Evolutionary conservation across 805 yeast species (phyloP).

Genomic region (Kazachstania psychrophila): DNA sequence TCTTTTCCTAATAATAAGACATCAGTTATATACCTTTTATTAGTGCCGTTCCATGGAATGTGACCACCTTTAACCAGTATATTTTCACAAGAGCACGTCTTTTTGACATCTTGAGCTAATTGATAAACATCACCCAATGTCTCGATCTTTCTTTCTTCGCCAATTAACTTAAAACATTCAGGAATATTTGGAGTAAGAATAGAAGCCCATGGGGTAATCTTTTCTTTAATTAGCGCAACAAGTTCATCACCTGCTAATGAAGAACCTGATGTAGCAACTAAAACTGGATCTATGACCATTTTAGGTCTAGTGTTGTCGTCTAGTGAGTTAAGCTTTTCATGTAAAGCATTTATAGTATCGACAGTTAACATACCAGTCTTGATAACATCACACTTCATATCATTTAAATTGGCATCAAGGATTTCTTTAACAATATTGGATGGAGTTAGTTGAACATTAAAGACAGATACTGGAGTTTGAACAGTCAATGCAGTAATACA

Average conservation of each 20-base stretch:
- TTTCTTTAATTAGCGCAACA: constrained; percentile 35
- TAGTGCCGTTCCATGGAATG: constrained; percentile 34
- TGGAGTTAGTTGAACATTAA: constrained; percentile 35
- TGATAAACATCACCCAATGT: constrained; percentile 34
- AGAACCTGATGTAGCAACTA: constrained; percentile 74
- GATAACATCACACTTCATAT: constrained; percentile 54
- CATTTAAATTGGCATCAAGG: constrained; percentile 47
- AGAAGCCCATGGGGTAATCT: constrained; percentile 45
- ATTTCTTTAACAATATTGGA: constrained; percentile 38
- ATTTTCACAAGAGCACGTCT: constrained; percentile 36
- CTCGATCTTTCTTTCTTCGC: constrained; percentile 20
- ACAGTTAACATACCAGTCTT: constrained; percentile 72
- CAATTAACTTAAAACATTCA: constrained; percentile 46
- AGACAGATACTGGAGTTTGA: constrained; percentile 49
- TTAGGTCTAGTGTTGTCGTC: constrained; percentile 28
- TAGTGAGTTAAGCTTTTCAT: constrained; percentile 28
- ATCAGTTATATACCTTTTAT: constrained; percentile 38
- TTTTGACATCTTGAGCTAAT: constrained; percentile 34
- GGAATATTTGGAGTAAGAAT: constrained; percentile 67
- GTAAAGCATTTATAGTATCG: constrained; percentile 43
- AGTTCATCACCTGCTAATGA: constrained; percentile 37
- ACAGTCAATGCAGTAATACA: constrained; percentile 74
- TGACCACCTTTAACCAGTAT: constrained; percentile 81
- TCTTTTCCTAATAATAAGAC: constrained; percentile 40
- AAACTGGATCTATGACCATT: constrained; percentile 72